phyloP scores from a whole-genome alignment of 768 basidiomycete species.

The Rhodotorula sphaerocarpa region DNA sequence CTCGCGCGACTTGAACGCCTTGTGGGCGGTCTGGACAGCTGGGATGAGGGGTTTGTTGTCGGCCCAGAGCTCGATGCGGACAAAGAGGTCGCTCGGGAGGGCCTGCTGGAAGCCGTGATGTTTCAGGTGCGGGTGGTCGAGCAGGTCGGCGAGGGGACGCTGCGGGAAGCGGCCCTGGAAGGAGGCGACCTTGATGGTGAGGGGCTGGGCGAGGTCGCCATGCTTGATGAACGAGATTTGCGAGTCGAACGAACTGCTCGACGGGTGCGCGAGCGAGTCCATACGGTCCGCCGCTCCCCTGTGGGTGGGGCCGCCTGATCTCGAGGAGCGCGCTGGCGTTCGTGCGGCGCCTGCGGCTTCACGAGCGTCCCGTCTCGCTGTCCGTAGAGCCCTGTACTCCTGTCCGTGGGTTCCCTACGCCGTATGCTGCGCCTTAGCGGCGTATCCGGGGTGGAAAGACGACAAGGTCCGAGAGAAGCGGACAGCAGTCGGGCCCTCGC shows the following conservation, averaged over 20 bases:
- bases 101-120: conserved; percentile 73
- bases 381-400: too few species aligned
- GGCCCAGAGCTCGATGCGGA: conserved; percentile 81
- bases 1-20: conserved; percentile 76
- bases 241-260: conserved; percentile 3
- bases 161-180: conserved; percentile 72
- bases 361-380: too few species aligned
- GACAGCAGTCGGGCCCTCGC: too few species aligned
- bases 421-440: too few species aligned
- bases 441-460: too few species aligned
- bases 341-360: too few species aligned
- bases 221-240: conserved; percentile 28
- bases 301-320: too few species aligned
- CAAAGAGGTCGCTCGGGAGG: conserved; percentile 81
- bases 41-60: conserved; percentile 90
- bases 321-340: too few species aligned
- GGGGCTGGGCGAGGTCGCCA: conserved; percentile 23
- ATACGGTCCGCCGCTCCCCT: neutral
- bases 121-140: conserved; percentile 71
- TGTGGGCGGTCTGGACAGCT: conserved; percentile 83
- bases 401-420: too few species aligned
- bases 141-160: conserved; percentile 63
- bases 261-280: conserved; percentile 9
- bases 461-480: too few species aligned
- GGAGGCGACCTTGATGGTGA: conserved; percentile 42